A percentile compares a stretch with the other conserved stretches of the same genome.
phyloP scores from a whole-genome alignment of 2,329 filamentous ascomycete species.

The Ophiostoma quercus region DNA sequence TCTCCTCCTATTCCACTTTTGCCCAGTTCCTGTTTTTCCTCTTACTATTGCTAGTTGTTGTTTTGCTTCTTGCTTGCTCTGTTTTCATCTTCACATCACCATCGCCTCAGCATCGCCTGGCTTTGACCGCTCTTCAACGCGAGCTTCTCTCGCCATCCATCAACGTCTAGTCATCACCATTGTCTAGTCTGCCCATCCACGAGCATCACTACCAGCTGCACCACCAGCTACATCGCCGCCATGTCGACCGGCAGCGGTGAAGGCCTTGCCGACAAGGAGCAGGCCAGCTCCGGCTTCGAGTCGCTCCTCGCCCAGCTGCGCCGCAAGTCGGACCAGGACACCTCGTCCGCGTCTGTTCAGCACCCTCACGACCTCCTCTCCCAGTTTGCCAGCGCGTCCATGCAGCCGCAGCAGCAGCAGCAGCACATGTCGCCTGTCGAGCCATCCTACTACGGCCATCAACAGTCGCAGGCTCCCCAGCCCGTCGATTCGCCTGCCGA shows the following conservation, averaged over 20 bases:
- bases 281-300: slow-evolving; percentile 36
- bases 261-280: slow-evolving; percentile 26
- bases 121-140: slow-evolving; percentile 7
- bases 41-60: not conserved
- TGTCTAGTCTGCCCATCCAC: not conserved
- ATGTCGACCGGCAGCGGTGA: slow-evolving; percentile 26
- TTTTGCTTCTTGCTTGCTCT: slow-evolving; percentile 3
- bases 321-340: slow-evolving; percentile 33
- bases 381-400: slow-evolving; percentile 27
- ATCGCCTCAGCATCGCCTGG: not conserved
- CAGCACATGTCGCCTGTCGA: slow-evolving; percentile 27
- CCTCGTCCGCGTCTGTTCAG: slow-evolving; percentile 27
- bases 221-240: not conserved
- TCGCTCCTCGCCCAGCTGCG: slow-evolving; percentile 41
- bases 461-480: slow-evolving; percentile 21
- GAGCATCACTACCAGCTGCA: not conserved
- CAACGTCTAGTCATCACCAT: not conserved
- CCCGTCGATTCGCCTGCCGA: slow-evolving; percentile 30
- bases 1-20: not conserved
- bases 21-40: slow-evolving; percentile 1
- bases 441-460: slow-evolving; percentile 30
- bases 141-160: slow-evolving; percentile 5
- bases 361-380: slow-evolving; percentile 33
- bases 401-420: slow-evolving; percentile 9
- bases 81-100: not conserved